Evolutionary conservation across 306 rosid genomes (phyloP).

Genomic region (Acacia acuminata): DNA sequence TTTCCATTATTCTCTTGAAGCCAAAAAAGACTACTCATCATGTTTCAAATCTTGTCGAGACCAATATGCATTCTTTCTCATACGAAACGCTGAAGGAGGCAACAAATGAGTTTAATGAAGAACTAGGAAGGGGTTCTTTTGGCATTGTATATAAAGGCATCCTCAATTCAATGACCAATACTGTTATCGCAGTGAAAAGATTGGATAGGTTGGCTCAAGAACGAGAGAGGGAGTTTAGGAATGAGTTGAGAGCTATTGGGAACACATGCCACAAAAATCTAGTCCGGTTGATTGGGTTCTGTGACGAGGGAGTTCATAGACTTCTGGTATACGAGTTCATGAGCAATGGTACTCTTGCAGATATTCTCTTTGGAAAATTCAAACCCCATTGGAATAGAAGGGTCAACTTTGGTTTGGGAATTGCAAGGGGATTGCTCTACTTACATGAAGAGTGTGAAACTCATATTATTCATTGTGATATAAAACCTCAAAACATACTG

Average conservation of each 20-base stretch:
- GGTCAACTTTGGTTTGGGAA: constrained; percentile 39
- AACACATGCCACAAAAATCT: constrained; percentile 48
- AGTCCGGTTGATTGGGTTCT: constrained; percentile 44
- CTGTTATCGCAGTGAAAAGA: constrained; percentile 43
- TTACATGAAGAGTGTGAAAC: constrained; percentile 50
- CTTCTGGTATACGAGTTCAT: constrained; percentile 46
- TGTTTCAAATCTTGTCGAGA: constrained; percentile 30
- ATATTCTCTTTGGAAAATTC: constrained; percentile 32
- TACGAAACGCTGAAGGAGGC: constrained; percentile 37
- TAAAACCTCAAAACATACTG: constrained; percentile 39
- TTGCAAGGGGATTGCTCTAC: constrained; percentile 47
- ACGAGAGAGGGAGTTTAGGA: constrained; percentile 43
- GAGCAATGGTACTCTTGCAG: constrained; percentile 41
- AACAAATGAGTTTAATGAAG: constrained; percentile 37
- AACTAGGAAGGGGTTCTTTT: constrained; percentile 50
- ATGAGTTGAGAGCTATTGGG: constrained; percentile 46
- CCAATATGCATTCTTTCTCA: constrained; percentile 39
- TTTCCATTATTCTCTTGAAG: constrained; percentile 14
- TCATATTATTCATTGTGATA: constrained; percentile 53
- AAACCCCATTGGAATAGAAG: constrained; percentile 43
- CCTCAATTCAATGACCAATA: constrained; percentile 13
- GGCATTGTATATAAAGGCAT: constrained; percentile 51
- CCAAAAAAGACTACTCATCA: constrained; percentile 11
- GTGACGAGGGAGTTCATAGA: constrained; percentile 46
- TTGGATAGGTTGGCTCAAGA: constrained; percentile 46